Conservation (phyloP, 208 protist genomes). For the Kentomonas sorsogonicus region DNA sequence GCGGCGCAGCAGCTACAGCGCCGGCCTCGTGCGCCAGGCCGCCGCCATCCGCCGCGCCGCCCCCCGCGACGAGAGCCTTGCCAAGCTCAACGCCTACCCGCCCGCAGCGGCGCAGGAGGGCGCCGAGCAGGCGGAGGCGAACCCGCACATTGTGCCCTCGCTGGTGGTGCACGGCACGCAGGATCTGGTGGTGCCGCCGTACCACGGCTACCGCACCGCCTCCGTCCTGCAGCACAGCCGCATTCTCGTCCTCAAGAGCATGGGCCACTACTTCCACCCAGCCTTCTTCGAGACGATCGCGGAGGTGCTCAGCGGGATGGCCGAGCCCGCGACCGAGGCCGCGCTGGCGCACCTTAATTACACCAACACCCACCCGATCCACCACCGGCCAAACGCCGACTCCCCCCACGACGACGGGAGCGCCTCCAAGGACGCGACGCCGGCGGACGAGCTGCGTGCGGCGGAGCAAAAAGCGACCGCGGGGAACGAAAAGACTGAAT, state of each 20-base stretch:
- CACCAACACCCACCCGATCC: too few relatives aligned
- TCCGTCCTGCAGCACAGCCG: constrained; percentile 44
- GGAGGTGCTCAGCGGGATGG: constrained; percentile 25
- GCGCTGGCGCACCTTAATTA: not conserved
- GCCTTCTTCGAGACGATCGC: constrained; percentile 60
- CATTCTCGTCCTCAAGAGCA: constrained; percentile 57
- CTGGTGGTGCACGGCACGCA: constrained; percentile 70
- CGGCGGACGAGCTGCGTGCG: too few relatives aligned
- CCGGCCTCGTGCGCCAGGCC: constrained; percentile 61
- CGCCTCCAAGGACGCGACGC: too few relatives aligned
- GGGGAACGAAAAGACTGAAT: too few relatives aligned
- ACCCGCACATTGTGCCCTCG: constrained; percentile 41
- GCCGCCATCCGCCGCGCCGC: constrained; percentile 45
- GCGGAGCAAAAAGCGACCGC: too few relatives aligned
- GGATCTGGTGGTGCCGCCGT: constrained; percentile 65
- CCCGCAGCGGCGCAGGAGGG: too few relatives aligned
- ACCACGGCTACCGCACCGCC: constrained; percentile 71
- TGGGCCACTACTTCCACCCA: constrained; percentile 85
- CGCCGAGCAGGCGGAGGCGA: too few relatives aligned
- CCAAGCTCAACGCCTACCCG: too few relatives aligned
- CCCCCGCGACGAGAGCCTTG: constrained; percentile 44
- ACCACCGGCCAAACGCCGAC: too few relatives aligned
- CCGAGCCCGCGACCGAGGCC: not conserved
- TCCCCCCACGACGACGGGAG: too few relatives aligned
- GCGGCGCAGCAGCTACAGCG: constrained; percentile 45